A percentile compares a stretch with the other conserved stretches of the same genome.
These are phyloP conservation scores for Colletotrichum sp. DNA, from an alignment of 2,329 filamentous ascomycete genomes.

Conservation along the genomic window DNA sequence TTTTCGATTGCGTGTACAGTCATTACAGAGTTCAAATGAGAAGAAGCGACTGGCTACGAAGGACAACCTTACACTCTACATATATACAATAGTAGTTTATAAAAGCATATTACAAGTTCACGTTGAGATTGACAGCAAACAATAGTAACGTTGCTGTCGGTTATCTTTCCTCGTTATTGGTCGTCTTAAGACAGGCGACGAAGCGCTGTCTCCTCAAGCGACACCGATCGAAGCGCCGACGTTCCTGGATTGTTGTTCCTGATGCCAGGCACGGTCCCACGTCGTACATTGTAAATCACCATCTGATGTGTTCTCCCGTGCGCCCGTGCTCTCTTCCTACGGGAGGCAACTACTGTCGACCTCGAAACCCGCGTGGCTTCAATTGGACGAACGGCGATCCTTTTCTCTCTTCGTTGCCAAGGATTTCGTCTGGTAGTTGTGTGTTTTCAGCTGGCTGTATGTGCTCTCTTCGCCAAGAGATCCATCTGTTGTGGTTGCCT, in stretches of 20 bases:
- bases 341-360: neutral
- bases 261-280: constrained; percentile 3
- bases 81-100: neutral
- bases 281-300: neutral
- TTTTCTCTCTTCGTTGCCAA: neutral
- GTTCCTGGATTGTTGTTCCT: neutral
- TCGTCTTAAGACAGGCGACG: neutral
- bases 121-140: neutral
- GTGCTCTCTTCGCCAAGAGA: neutral
- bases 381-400: neutral
- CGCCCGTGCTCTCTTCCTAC: neutral
- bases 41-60: neutral
- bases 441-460: neutral
- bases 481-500: neutral
- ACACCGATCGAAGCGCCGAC: neutral
- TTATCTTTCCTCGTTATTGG: neutral
- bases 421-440: neutral
- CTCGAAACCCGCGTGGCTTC: neutral
- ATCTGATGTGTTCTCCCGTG: neutral
- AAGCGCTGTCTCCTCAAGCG: neutral
- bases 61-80: neutral
- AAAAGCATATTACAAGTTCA: neutral
- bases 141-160: neutral
- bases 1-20: constrained; percentile 1
- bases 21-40: neutral